Evolutionary conservation across 2,329 filamentous ascomycete species (phyloP).

Genomic region (Colletotrichum magnum): DNA sequence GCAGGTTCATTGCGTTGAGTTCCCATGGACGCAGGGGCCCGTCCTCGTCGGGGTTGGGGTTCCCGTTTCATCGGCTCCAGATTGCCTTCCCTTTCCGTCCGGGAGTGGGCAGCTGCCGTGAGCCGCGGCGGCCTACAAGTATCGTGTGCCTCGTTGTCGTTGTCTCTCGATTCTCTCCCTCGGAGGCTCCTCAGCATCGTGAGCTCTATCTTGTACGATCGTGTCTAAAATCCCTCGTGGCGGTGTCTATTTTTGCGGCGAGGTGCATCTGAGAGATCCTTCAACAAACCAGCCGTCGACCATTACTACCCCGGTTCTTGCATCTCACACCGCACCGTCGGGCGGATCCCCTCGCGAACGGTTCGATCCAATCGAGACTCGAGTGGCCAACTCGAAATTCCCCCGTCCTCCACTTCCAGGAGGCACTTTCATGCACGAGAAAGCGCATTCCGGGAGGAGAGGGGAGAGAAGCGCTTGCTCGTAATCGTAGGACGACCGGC

Average conservation of each 20-base stretch:
- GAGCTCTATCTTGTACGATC: not conserved
- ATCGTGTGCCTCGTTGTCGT: not conserved
- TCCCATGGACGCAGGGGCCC: slow-evolving; percentile 14
- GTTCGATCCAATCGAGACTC: slow-evolving; percentile 17
- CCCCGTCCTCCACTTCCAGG: slow-evolving; percentile 13
- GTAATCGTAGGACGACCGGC: not conserved
- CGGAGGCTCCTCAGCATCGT: not conserved
- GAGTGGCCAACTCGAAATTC: slow-evolving; percentile 24
- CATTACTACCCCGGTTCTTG: slow-evolving; percentile 6
- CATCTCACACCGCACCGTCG: slow-evolving; percentile 34
- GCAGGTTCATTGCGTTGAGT: not conserved
- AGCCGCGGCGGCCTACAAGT: not conserved
- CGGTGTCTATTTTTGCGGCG: slow-evolving; percentile 6
- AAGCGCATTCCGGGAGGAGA: slow-evolving; percentile 12
- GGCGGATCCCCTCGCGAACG: slow-evolving; percentile 31
- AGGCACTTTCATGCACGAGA: slow-evolving; percentile 12
- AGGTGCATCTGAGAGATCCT: slow-evolving; percentile 18
- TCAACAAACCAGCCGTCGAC: not conserved
- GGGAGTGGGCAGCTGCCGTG: not conserved
- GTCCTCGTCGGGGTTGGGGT: slow-evolving; percentile 25
- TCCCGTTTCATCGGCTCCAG: slow-evolving; percentile 33
- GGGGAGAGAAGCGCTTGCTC: slow-evolving; percentile 1
- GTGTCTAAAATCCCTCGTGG: not conserved
- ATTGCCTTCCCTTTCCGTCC: slow-evolving; percentile 6
- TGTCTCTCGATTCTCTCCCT: too few relatives aligned